Base-by-base conservation (phyloP, 768 basidiomycete genomes). In the Boletus reticuloceps region DNA sequence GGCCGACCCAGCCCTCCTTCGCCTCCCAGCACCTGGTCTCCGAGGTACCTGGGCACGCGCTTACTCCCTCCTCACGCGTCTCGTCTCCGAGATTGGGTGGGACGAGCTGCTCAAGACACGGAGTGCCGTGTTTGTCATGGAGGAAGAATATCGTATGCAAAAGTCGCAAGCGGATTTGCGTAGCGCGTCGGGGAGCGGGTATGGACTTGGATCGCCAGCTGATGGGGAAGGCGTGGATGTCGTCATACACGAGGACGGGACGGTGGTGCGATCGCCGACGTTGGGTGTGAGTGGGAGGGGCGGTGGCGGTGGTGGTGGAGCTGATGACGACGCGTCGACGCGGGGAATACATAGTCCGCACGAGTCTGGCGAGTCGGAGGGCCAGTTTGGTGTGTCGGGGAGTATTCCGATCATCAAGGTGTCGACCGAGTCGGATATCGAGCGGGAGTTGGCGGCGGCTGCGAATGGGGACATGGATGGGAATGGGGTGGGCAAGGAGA, bases 121-220 rank as follows among this genome's bases (percentile, higher is more conserved):
- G 81, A 94, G 91, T 70, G 74, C 78, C 37, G 97, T 99, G 14
- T 98, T 99, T 72, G 97, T 99, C 39, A 99, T 99, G 97, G 97
- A 98, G 69, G 96, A 99, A 69, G 97, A 99, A 69, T 99, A 99
- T 69, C 82, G 97, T 37, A 89, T 91, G 85, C 96, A 98, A 75
- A 98, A 98, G 69, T 87, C 89, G 3, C 83, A 89, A 6, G 75
- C 69, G 3, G 91, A 94, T 29, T 76, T 88, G n/a, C 75, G 78
- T 46, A 69, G 75, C 47, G 68, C 58, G n/a, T 60, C 65, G 16
- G 51, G 58, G 47, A 51, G 56, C 17, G 47, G 34, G n/a, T 56
- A 58, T 6, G 61, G 29, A 13, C 12, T 5, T 16, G 36, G 60
- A 4, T 29, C 29, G 29, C 9, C 29, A 29, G n/a, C 27, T 3